A percentile compares a stretch with the other conserved stretches of the same genome.
Evolutionary conservation across 2,329 filamentous ascomycete genomes (phyloP).

Genomic region (Myotisia sp.): DNA sequence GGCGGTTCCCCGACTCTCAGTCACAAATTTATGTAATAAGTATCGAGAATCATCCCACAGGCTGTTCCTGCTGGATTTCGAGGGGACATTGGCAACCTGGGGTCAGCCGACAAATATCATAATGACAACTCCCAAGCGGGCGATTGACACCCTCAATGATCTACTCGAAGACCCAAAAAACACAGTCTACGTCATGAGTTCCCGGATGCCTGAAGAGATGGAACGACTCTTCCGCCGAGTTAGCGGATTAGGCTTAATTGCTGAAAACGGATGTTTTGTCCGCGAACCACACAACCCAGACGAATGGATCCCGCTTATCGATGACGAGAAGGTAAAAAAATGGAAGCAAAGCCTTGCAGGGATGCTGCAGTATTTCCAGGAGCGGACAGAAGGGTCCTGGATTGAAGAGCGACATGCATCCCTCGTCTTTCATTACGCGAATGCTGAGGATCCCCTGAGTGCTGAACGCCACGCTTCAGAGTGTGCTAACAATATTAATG

Average conservation of each 20-base stretch:
- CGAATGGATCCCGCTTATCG: conserved; percentile 67
- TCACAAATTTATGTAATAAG: conserved; percentile 47
- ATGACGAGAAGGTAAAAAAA: conserved; percentile 51
- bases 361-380: conserved; percentile 78
- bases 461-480: conserved; percentile 72
- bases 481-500: conserved; percentile 89
- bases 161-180: conserved; percentile 68
- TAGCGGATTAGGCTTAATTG: conserved; percentile 72
- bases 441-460: conserved; percentile 59
- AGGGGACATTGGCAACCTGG: conserved; percentile 81
- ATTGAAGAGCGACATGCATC: conserved; percentile 88
- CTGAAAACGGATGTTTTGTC: conserved; percentile 87
- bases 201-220: conserved; percentile 72
- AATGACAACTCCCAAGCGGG: conserved; percentile 70
- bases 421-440: conserved; percentile 78
- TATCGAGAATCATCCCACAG: conserved; percentile 55
- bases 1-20: conserved; percentile 69
- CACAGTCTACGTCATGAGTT: conserved; percentile 86
- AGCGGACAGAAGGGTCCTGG: conserved; percentile 74
- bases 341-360: conserved; percentile 77
- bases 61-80: conserved; percentile 84
- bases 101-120: conserved; percentile 74
- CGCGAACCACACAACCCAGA: conserved; percentile 44
- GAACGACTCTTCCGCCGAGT: conserved; percentile 74
- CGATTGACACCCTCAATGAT: conserved; percentile 69